Conservation (phyloP, 2,329 filamentous ascomycete species). For the Fusarium tricinctum region DNA sequence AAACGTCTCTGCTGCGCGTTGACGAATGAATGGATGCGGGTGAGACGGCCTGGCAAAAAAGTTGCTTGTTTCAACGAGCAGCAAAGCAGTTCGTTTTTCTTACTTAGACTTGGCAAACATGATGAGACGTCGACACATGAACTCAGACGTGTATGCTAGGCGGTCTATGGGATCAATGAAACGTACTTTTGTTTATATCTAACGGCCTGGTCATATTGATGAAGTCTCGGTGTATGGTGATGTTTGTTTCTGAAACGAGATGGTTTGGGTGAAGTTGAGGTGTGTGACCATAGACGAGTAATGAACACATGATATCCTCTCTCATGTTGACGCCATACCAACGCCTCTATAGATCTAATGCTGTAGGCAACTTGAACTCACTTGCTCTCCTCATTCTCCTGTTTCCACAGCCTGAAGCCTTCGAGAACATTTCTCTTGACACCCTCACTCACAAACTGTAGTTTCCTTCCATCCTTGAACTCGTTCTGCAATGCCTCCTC, state of each 20-base stretch:
- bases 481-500: slow-evolving; percentile 50
- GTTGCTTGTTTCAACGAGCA: slow-evolving; percentile 33
- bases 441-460: slow-evolving; percentile 54
- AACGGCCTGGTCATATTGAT: background rate
- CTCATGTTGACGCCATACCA: slow-evolving; percentile 8
- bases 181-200: slow-evolving; percentile 41
- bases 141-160: slow-evolving; percentile 47
- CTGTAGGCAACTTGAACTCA: background rate
- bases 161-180: slow-evolving; percentile 50
- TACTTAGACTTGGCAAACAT: slow-evolving; percentile 30
- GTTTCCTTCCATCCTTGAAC: slow-evolving; percentile 46
- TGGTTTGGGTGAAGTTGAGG: slow-evolving; percentile 7
- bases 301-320: slow-evolving; percentile 38
- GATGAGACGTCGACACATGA: slow-evolving; percentile 32
- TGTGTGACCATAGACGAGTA: slow-evolving; percentile 43
- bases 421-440: slow-evolving; percentile 53
- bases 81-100: slow-evolving; percentile 28
- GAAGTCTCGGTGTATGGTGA: slow-evolving; percentile 5
- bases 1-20: slow-evolving; percentile 36
- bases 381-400: slow-evolving; percentile 17
- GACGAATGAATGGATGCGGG: slow-evolving; percentile 26
- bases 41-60: slow-evolving; percentile 24
- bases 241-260: slow-evolving; percentile 7
- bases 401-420: slow-evolving; percentile 51
- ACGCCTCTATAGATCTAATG: background rate